These are phyloP conservation scores for Protea cynaroides DNA, from an alignment of 164 flowering plant species.

Conservation along the genomic window DNA sequence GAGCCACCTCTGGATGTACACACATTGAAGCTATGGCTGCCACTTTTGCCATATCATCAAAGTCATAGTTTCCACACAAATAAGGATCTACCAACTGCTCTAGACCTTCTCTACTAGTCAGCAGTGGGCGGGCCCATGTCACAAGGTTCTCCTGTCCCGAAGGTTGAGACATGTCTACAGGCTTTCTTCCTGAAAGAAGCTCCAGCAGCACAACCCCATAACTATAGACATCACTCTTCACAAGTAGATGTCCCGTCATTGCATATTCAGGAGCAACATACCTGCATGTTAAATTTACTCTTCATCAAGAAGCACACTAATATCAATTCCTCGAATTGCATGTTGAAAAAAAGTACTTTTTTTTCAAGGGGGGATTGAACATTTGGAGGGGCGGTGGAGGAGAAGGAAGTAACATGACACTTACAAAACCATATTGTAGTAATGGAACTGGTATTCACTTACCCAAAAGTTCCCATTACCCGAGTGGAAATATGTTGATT, in stretches of 20 bases:
- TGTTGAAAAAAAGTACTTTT: too few species aligned
- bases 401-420: not conserved
- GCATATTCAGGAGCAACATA: constrained; percentile 94
- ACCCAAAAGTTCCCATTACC: constrained; percentile 95
- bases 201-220: constrained; percentile 91
- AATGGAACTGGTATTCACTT: constrained; percentile 7
- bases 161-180: constrained; percentile 91
- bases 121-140: constrained; percentile 87
- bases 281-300: constrained; percentile 32
- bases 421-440: not conserved
- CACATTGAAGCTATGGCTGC: constrained; percentile 98
- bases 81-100: constrained; percentile 79
- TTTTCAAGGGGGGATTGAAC: too few species aligned
- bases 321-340: too few species aligned
- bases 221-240: constrained; percentile 94
- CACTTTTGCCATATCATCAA: constrained; percentile 86
- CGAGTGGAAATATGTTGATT: constrained; percentile 67
- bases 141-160: constrained; percentile 91
- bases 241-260: constrained; percentile 93
- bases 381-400: too few species aligned
- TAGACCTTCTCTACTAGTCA: constrained; percentile 69
- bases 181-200: constrained; percentile 82
- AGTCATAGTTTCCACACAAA: constrained; percentile 56
- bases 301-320: not conserved
- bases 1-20: constrained; percentile 88